Percentiles rank a stretch among this genome's conserved stretches.
Evolutionary conservation across 305 asterid genomes (phyloP).

Genomic region (Solanum hybrid): DNA sequence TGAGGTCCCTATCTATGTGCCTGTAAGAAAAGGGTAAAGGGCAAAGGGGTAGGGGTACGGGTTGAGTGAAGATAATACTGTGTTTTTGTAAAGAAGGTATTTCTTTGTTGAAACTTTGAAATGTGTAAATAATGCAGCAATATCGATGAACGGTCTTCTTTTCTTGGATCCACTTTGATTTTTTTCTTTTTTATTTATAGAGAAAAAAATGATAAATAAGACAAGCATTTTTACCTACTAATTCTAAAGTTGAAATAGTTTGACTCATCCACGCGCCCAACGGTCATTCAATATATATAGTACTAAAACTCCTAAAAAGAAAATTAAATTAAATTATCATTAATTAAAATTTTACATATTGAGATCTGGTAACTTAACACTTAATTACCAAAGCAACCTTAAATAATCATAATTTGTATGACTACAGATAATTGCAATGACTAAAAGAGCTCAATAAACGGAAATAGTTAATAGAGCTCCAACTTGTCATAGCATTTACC

Average conservation of each 20-base stretch:
- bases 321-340: background rate
- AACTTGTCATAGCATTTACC: background rate
- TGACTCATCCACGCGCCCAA: constrained; percentile 1
- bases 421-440: background rate
- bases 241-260: background rate
- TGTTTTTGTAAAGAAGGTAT: background rate
- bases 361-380: background rate
- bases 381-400: background rate
- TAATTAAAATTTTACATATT: background rate
- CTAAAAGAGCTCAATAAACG: background rate
- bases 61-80: background rate
- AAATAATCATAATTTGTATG: background rate
- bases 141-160: constrained; percentile 37
- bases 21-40: background rate
- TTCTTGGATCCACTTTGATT: constrained; percentile 5
- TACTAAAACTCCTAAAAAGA: background rate
- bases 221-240: background rate
- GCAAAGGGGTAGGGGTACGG: background rate
- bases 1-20: constrained; percentile 16
- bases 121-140: background rate
- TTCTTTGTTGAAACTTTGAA: constrained; percentile 7
- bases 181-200: background rate
- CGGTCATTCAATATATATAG: background rate
- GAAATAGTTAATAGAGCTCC: background rate
- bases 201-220: background rate